phyloP scores from a whole-genome alignment of 202 grass and related monocot genomes.

The Elaeis oleifera region DNA sequence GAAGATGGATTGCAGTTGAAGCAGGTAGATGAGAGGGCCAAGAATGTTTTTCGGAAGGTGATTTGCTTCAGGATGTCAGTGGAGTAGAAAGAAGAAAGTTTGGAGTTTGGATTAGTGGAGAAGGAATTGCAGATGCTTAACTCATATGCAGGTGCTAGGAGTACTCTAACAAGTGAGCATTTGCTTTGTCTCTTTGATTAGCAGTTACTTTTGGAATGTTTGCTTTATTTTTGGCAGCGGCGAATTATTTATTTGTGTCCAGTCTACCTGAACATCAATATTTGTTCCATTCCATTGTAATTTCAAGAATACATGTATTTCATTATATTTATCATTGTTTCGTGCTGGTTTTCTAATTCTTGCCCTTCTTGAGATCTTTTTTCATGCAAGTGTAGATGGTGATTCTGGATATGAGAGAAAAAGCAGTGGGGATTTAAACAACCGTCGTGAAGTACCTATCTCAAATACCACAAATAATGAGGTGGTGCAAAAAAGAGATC shows the following conservation, averaged over 20 bases:
- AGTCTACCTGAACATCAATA: too few species aligned
- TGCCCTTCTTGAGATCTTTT: constrained; percentile 26
- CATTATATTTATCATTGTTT: background rate
- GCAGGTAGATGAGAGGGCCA: constrained; percentile 9
- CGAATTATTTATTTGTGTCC: too few species aligned
- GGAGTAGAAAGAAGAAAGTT: constrained; percentile 22
- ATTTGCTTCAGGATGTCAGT: constrained; percentile 22
- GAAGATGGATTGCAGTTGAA: constrained; percentile 34
- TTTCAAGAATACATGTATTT: background rate
- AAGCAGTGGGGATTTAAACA: constrained; percentile 9
- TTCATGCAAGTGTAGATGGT: constrained; percentile 21
- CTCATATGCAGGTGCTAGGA: constrained; percentile 32
- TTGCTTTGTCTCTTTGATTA: background rate
- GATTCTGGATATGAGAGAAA: constrained; percentile 11
- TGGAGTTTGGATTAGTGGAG: constrained; percentile 39
- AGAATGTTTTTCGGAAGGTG: constrained; percentile 28
- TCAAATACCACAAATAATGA: constrained; percentile 39
- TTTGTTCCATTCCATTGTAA: background rate
- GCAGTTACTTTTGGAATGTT: too few species aligned
- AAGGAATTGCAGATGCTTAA: constrained; percentile 60
- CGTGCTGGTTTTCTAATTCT: constrained; percentile 11
- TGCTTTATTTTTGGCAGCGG: too few species aligned
- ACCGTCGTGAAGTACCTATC: constrained; percentile 5
- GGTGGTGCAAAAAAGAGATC: constrained; percentile 37
- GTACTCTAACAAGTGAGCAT: constrained; percentile 36